These are phyloP conservation scores for Aphanomyces stellatus DNA, from an alignment of 352 stramenopile genomes.

Conservation along the genomic window DNA sequence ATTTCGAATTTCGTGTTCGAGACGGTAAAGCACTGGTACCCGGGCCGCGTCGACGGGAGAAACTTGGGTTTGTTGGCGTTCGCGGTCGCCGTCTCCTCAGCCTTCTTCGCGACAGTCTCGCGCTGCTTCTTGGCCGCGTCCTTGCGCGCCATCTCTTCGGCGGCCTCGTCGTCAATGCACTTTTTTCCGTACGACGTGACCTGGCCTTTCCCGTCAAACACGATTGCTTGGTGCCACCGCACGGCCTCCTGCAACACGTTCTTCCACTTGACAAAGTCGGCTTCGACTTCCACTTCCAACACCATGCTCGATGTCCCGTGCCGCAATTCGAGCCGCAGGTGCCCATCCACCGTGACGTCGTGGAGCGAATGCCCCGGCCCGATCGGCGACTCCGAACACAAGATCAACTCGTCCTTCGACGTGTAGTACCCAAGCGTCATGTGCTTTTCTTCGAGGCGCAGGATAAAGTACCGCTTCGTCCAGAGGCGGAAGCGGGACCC, in stretches of 20 bases:
- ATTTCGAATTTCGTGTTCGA: conserved; percentile 82
- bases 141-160: conserved; percentile 56
- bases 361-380: conserved; percentile 50
- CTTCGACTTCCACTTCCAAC: conserved; percentile 61
- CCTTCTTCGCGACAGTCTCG: conserved; percentile 70
- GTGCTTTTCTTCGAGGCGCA: conserved; percentile 77
- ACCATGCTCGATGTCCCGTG: conserved; percentile 66
- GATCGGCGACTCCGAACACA: conserved; percentile 79
- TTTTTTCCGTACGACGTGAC: conserved; percentile 78
- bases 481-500: conserved; percentile 70
- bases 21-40: conserved; percentile 74
- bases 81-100: conserved; percentile 43
- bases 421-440: conserved; percentile 85
- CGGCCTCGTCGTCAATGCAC: conserved; percentile 52
- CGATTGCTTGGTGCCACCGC: conserved; percentile 82
- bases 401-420: conserved; percentile 65
- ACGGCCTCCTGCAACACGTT: conserved; percentile 71
- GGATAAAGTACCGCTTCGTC: conserved; percentile 79
- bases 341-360: conserved; percentile 39
- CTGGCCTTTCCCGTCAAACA: conserved; percentile 48
- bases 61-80: conserved; percentile 73
- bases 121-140: conserved; percentile 67
- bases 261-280: conserved; percentile 48
- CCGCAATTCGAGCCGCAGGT: conserved; percentile 53
- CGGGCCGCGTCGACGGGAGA: conserved; percentile 51